phyloP scores from a whole-genome alignment of 2,329 filamentous ascomycete genomes.

The Cordyceps fumosorosea region DNA sequence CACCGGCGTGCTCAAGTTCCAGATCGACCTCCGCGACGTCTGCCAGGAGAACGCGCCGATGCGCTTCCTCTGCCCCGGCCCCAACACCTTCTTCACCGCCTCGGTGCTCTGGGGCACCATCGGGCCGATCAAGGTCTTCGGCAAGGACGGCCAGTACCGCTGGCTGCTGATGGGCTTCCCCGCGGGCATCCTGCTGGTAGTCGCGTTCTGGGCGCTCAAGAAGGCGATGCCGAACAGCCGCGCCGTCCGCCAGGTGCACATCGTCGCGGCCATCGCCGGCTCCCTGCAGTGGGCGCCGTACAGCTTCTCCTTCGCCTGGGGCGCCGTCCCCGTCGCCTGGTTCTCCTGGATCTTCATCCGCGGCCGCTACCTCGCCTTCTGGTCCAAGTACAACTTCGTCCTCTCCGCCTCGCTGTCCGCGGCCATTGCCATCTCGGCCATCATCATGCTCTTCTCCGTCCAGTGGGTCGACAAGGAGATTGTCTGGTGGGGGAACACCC shows the following conservation, averaged over 20 bases:
- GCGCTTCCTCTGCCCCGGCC: slow-evolving; percentile 30
- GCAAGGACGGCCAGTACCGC: slow-evolving; percentile 32
- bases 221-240: slow-evolving; percentile 26
- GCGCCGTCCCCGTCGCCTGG: slow-evolving; percentile 40
- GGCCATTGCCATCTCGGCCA: slow-evolving; percentile 38
- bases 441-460: slow-evolving; percentile 43
- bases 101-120: slow-evolving; percentile 40
- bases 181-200: slow-evolving; percentile 29
- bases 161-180: slow-evolving; percentile 35
- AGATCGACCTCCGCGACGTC: slow-evolving; percentile 28
- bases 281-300: slow-evolving; percentile 36
- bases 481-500: slow-evolving; percentile 40
- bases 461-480: slow-evolving; percentile 31
- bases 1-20: slow-evolving; percentile 36
- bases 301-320: slow-evolving; percentile 40
- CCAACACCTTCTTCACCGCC: slow-evolving; percentile 37
- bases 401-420: slow-evolving; percentile 39
- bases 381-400: slow-evolving; percentile 45
- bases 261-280: slow-evolving; percentile 36
- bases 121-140: slow-evolving; percentile 36
- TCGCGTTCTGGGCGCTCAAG: slow-evolving; percentile 30
- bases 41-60: slow-evolving; percentile 31
- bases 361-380: slow-evolving; percentile 38
- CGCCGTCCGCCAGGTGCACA: slow-evolving; percentile 33
- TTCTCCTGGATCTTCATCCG: slow-evolving; percentile 43